Conservation (phyloP, 1,284 basidiomycete genomes). For the Sphaerobolus stellatus region DNA sequence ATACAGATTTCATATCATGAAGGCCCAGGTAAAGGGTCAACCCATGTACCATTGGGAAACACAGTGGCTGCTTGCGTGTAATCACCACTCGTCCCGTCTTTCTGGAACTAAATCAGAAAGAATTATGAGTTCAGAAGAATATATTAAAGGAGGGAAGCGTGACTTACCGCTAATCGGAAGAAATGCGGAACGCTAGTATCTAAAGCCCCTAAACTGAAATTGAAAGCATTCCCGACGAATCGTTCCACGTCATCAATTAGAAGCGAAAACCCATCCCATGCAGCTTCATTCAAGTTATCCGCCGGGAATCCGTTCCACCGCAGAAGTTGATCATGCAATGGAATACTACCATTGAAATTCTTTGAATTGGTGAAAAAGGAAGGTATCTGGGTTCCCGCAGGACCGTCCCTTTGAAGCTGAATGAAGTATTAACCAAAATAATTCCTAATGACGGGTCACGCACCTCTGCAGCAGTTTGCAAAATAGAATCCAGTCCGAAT, state of each 20-base stretch:
- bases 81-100: constrained; percentile 59
- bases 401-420: constrained; percentile 72
- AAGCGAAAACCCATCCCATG: constrained; percentile 78
- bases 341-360: constrained; percentile 55
- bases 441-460: constrained; percentile 23
- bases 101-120: constrained; percentile 48
- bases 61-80: constrained; percentile 80
- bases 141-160: background rate
- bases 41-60: constrained; percentile 81
- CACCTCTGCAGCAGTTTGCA: constrained; percentile 76
- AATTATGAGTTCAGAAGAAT: background rate
- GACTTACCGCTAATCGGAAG: constrained; percentile 79
- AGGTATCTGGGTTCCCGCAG: constrained; percentile 68
- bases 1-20: constrained; percentile 38
- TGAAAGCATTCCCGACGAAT: constrained; percentile 63
- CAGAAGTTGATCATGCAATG: constrained; percentile 57
- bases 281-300: constrained; percentile 35
- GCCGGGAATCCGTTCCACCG: constrained; percentile 60
- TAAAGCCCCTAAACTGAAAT: constrained; percentile 65
- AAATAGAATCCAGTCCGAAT: constrained; percentile 77
- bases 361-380: constrained; percentile 71
- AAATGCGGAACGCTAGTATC: constrained; percentile 71
- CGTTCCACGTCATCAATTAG: constrained; percentile 85
- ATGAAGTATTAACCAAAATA: constrained; percentile 7
- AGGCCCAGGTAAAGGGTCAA: constrained; percentile 66